These are phyloP conservation scores for Aspergillus egyptiacus DNA, from an alignment of 495 filamentous ascomycete species.

Conservation along the genomic window DNA sequence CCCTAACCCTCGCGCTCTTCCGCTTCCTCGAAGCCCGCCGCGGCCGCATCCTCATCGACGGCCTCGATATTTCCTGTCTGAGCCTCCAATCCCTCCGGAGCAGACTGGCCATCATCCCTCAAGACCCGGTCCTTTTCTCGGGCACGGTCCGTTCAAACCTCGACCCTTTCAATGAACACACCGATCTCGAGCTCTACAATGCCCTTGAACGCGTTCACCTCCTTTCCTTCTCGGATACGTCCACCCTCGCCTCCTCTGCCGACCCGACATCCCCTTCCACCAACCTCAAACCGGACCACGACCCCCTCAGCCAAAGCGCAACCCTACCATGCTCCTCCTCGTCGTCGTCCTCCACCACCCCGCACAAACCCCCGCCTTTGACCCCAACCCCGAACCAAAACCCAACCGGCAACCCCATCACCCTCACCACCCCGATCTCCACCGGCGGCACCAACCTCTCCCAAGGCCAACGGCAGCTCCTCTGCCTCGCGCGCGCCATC, in stretches of 20 bases:
- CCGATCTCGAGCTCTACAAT: slow-evolving; percentile 64
- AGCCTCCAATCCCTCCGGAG: slow-evolving; percentile 67
- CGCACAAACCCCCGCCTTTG: neutral
- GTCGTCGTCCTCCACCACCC: slow-evolving; percentile 20
- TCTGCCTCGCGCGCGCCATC: slow-evolving; percentile 84
- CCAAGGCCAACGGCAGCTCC: slow-evolving; percentile 82
- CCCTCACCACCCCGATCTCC: slow-evolving; percentile 56
- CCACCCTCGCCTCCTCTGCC: slow-evolving; percentile 34
- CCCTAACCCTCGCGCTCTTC: slow-evolving; percentile 75
- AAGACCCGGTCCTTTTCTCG: slow-evolving; percentile 82
- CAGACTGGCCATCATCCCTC: slow-evolving; percentile 76
- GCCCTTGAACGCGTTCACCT: slow-evolving; percentile 74
- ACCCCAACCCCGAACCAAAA: too few relatives aligned
- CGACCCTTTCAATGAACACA: slow-evolving; percentile 71
- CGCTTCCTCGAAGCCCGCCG: slow-evolving; percentile 71
- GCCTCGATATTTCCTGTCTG: slow-evolving; percentile 69
- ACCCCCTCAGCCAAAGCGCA: neutral
- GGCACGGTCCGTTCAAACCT: slow-evolving; percentile 80
- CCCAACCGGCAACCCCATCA: slow-evolving; percentile 54
- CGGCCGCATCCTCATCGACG: slow-evolving; percentile 69
- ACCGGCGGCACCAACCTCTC: slow-evolving; percentile 78
- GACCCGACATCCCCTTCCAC: slow-evolving; percentile 13
- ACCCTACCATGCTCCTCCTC: slow-evolving; percentile 17
- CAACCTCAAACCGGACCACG: neutral
- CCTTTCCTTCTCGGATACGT: slow-evolving; percentile 39